Percentiles rank a stretch among this genome's conserved stretches.
These are phyloP conservation scores for Melanogaster broomeanus DNA, from an alignment of 768 basidiomycete species.

Conservation along the genomic window DNA sequence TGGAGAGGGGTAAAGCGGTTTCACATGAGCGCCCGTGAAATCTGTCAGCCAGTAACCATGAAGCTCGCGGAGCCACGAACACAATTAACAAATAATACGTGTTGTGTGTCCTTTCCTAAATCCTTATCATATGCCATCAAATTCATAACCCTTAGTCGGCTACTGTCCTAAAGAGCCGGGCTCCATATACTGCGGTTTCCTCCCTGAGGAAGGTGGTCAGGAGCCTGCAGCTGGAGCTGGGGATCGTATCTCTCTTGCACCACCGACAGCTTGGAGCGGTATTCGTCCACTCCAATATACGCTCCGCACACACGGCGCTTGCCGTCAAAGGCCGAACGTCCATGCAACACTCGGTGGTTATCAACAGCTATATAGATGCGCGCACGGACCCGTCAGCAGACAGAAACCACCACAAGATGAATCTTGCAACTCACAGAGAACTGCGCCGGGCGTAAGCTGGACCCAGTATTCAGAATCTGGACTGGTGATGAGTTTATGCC, in stretches of 20 bases:
- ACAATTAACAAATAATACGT: too few species aligned
- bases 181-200: constrained; percentile 62
- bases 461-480: constrained; percentile 91
- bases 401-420: neutral
- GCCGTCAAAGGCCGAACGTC: constrained; percentile 88
- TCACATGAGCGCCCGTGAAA: too few species aligned
- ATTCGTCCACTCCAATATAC: constrained; percentile 92
- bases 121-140: too few species aligned
- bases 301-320: constrained; percentile 94
- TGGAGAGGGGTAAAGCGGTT: too few species aligned
- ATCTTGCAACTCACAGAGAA: constrained; percentile 59
- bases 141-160: too few species aligned
- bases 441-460: constrained; percentile 84
- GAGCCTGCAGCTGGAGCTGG: constrained; percentile 12
- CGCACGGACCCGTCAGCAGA: neutral
- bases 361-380: constrained; percentile 66
- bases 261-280: constrained; percentile 73
- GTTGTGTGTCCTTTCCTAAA: too few species aligned
- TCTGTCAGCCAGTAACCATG: too few species aligned
- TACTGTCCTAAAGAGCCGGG: constrained; percentile 48
- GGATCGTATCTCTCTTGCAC: constrained; percentile 59
- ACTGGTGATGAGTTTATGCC: constrained; percentile 75
- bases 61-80: too few species aligned
- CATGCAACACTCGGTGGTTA: constrained; percentile 93
- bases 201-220: neutral